Percentiles rank a stretch among this genome's conserved stretches.
Conservation (phyloP, 2,329 filamentous ascomycete genomes). For the Diplocarpon mali region DNA sequence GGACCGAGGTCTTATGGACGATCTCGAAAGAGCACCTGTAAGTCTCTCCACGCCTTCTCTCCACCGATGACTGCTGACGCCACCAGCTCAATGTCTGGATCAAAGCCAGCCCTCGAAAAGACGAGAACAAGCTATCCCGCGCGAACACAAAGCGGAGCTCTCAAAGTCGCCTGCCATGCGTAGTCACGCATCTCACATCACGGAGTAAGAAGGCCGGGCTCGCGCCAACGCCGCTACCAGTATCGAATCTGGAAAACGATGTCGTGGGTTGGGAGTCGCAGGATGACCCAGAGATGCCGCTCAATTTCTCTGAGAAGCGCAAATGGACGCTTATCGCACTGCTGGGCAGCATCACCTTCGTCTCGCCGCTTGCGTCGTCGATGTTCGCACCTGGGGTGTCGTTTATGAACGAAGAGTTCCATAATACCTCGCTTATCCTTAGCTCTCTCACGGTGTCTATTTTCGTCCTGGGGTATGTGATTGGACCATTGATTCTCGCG, state of each 20-base stretch:
- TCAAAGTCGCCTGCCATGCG: slow-evolving; percentile 19
- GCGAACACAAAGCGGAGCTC: slow-evolving; percentile 13
- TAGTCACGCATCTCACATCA: slow-evolving; percentile 18
- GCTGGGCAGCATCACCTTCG: slow-evolving; percentile 27
- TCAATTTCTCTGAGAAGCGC: slow-evolving; percentile 35
- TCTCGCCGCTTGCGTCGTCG: slow-evolving; percentile 29
- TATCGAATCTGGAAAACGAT: slow-evolving; percentile 39
- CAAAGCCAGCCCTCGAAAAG: slow-evolving; percentile 11
- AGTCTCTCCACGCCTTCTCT: background rate
- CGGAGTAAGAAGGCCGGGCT: slow-evolving; percentile 20
- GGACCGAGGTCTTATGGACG: slow-evolving; percentile 20
- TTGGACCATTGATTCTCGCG: slow-evolving; percentile 46
- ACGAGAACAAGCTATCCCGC: slow-evolving; percentile 11
- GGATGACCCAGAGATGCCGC: slow-evolving; percentile 45
- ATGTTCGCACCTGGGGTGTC: slow-evolving; percentile 35
- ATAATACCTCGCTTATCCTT: slow-evolving; percentile 18
- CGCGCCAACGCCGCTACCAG: slow-evolving; percentile 27
- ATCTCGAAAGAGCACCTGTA: slow-evolving; percentile 20
- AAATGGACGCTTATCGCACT: slow-evolving; percentile 25
- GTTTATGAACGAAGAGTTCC: slow-evolving; percentile 19
- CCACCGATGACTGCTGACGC: background rate
- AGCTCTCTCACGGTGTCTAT: slow-evolving; percentile 30
- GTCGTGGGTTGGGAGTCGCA: slow-evolving; percentile 50
- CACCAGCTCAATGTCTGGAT: slow-evolving; percentile 15
- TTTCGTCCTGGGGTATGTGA: slow-evolving; percentile 47